These are phyloP conservation scores for Lactarius hengduanensis DNA, from an alignment of 768 basidiomycete species.

Conservation along the genomic window DNA sequence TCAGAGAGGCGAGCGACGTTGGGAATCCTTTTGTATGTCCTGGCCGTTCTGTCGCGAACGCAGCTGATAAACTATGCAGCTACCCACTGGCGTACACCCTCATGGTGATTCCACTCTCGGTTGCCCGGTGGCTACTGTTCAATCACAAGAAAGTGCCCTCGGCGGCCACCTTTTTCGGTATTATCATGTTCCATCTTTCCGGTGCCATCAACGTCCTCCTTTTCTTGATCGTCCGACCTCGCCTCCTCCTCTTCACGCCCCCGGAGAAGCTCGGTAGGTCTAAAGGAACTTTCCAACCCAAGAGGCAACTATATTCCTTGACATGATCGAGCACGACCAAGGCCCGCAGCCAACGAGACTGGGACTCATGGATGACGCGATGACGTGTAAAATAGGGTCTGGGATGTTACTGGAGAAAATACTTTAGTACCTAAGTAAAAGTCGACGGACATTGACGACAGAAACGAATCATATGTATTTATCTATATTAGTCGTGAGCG, in stretches of 20 bases:
- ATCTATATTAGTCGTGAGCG: no score
- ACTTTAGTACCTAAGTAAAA: no score
- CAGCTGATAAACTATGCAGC: slow-evolving; percentile 26
- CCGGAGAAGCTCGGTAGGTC: background rate
- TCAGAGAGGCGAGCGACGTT: slow-evolving; percentile 16
- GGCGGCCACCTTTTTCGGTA: slow-evolving; percentile 37
- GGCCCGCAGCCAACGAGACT: no score
- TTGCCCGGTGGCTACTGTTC: slow-evolving; percentile 43
- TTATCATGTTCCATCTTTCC: slow-evolving; percentile 39
- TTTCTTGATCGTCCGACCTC: slow-evolving; percentile 39
- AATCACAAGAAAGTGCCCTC: slow-evolving; percentile 29
- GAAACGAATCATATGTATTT: no score
- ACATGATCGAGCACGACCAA: no score
- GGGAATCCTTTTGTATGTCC: slow-evolving; percentile 34
- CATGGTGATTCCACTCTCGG: slow-evolving; percentile 41
- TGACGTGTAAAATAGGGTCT: no score
- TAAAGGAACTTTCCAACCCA: background rate
- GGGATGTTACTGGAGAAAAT: no score
- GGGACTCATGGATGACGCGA: no score
- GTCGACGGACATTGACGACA: no score
- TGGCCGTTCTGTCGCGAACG: background rate
- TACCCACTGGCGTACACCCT: slow-evolving; percentile 44
- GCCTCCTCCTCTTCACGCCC: slow-evolving; percentile 36
- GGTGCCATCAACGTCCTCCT: slow-evolving; percentile 44
- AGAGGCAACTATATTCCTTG: background rate